A percentile compares a stretch with the other conserved stretches of the same genome.
phyloP scores from a whole-genome alignment of 2,329 filamentous ascomycete species.

The Rhexocercosporidium sp. region DNA sequence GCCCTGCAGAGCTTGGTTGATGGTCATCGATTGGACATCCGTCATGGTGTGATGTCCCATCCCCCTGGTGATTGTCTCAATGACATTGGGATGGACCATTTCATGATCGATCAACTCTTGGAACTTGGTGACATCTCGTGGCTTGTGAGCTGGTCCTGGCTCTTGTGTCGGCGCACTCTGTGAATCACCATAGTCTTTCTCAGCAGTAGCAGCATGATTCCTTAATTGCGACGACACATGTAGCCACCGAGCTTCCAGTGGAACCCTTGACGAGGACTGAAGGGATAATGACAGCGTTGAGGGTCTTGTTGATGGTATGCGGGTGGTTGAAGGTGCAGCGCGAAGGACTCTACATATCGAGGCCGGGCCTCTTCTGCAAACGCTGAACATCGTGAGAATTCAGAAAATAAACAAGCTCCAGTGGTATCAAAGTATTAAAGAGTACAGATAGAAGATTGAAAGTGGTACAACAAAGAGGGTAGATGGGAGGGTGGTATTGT shows the following conservation, averaged over 20 bases:
- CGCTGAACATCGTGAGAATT: constrained; percentile 39
- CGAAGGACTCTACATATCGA: constrained; percentile 40
- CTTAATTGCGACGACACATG: constrained; percentile 36
- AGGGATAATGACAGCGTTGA: constrained; percentile 33
- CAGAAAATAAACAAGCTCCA: constrained; percentile 16
- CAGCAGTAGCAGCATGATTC: constrained; percentile 21
- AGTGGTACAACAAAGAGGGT: constrained; percentile 26
- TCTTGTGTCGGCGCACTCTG: not conserved
- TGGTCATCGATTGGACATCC: constrained; percentile 84
- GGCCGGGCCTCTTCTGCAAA: constrained; percentile 42
- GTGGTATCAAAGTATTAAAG: constrained; percentile 24
- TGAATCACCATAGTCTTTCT: constrained; percentile 9
- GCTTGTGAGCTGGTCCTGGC: not conserved
- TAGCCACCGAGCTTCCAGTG: constrained; percentile 36
- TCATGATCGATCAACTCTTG: constrained; percentile 39
- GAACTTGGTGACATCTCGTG: constrained; percentile 38
- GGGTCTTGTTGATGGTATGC: constrained; percentile 36
- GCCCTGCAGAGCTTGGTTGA: constrained; percentile 76
- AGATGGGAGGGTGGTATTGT: constrained; percentile 14
- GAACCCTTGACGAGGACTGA: constrained; percentile 23
- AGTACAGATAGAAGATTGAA: constrained; percentile 20
- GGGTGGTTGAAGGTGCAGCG: constrained; percentile 30
- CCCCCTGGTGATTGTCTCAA: constrained; percentile 63
- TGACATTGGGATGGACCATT: constrained; percentile 41
- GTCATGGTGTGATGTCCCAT: constrained; percentile 89